These are phyloP conservation scores for Pestalotiopsis sp. DNA, from an alignment of 2,329 filamentous ascomycete species.

Conservation along the genomic window DNA sequence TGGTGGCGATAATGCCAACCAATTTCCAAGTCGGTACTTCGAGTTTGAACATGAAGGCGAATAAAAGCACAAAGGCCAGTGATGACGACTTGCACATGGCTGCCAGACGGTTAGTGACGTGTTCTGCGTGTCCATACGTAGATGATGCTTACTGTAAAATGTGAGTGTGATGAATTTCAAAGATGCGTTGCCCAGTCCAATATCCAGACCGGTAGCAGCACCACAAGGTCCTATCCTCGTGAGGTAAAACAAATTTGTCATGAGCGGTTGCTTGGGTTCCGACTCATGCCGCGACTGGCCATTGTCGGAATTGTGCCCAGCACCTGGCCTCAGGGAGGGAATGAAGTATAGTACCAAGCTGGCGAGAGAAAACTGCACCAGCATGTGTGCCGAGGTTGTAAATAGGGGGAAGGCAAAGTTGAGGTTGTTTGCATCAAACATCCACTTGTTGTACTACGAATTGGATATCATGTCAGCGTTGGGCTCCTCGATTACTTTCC, in stretches of 20 bases:
- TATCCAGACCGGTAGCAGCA: conserved; percentile 89
- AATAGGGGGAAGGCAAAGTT: conserved; percentile 96
- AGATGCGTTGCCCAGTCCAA: conserved; percentile 93
- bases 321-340: conserved; percentile 76
- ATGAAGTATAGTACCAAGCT: conserved; percentile 79
- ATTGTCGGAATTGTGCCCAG: conserved; percentile 48
- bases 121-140: not conserved
- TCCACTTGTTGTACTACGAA: conserved; percentile 97
- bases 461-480: conserved; percentile 27
- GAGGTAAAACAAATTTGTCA: conserved; percentile 90
- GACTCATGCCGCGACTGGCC: conserved; percentile 54
- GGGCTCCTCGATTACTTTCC: not conserved
- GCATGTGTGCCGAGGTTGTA: conserved; percentile 93
- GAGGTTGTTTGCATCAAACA: conserved; percentile 85
- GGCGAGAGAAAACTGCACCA: conserved; percentile 86
- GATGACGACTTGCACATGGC: conserved; percentile 99
- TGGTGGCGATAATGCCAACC: conserved; percentile 83
- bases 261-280: conserved; percentile 63
- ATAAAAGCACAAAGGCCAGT: conserved; percentile 90
- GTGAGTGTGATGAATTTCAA: conserved; percentile 95
- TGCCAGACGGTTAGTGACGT: conserved; percentile 29
- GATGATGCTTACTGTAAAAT: conserved; percentile 75
- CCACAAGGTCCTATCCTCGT: conserved; percentile 92
- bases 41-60: conserved; percentile 91
- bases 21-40: conserved; percentile 86